Evolutionary conservation across 108 stramenopile genomes (phyloP).

Genomic region (Aureococcus anophagefferens): DNA sequence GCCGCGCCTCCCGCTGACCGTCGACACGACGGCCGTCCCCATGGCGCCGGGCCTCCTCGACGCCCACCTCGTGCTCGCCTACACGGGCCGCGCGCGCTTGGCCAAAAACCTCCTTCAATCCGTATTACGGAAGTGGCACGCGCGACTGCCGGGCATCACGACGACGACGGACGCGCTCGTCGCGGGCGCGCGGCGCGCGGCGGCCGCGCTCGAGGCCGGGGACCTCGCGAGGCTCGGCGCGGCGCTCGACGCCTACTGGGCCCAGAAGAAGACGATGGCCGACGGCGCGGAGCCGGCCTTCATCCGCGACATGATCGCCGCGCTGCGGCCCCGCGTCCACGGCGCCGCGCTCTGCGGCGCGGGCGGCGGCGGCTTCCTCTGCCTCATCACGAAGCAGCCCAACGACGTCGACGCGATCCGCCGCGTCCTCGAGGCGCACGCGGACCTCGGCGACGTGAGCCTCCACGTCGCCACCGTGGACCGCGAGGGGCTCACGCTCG

Average conservation of each 20-base stretch:
- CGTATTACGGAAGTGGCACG: constrained; percentile 54
- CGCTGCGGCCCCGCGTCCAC: not conserved
- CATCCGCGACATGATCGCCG: not conserved
- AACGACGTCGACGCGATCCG: not conserved
- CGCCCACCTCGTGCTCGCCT: constrained; percentile 47
- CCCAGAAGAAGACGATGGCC: constrained; percentile 16
- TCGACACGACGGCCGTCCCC: not conserved
- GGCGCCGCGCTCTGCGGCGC: constrained; percentile 14
- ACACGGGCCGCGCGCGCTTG: constrained; percentile 62
- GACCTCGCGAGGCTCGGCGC: not conserved
- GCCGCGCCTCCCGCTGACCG: not conserved
- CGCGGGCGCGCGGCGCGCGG: not conserved
- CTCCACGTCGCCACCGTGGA: no score
- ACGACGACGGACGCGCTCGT: not conserved
- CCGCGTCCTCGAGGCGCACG: not conserved
- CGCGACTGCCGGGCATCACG: not conserved
- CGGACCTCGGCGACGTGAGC: no score
- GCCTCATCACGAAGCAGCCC: not conserved
- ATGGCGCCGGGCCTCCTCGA: no score
- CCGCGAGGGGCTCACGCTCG: no score
- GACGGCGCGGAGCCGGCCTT: constrained; percentile 4
- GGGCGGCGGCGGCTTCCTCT: constrained; percentile 20
- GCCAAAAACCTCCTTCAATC: constrained; percentile 68
- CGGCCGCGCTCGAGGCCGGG: not conserved
- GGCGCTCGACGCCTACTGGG: constrained; percentile 12